Percentiles rank a stretch among this genome's conserved stretches.
phyloP scores from a whole-genome alignment of 2,329 filamentous ascomycete genomes.

The Xylaria sp. region DNA sequence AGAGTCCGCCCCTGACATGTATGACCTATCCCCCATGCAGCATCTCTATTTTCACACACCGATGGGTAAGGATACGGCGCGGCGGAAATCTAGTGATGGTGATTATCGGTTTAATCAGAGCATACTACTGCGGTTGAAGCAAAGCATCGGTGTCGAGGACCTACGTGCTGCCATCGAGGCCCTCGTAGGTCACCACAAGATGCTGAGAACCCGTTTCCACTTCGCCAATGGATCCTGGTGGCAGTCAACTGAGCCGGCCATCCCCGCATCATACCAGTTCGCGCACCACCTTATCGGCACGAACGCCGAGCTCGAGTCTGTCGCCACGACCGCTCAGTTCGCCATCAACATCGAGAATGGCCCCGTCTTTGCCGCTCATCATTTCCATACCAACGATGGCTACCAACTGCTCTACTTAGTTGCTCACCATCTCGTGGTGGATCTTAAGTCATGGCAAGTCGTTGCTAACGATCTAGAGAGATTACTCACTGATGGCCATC shows the following conservation, averaged over 20 bases:
- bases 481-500: conserved; percentile 56
- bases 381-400: conserved; percentile 58
- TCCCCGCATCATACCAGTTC: conserved; percentile 57
- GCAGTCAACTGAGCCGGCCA: conserved; percentile 56
- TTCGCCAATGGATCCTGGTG: conserved; percentile 56
- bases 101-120: conserved; percentile 63
- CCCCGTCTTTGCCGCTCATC: conserved; percentile 61
- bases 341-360: conserved; percentile 61
- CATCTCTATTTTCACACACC: conserved; percentile 62
- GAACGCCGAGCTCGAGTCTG: conserved; percentile 54
- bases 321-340: conserved; percentile 56
- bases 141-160: conserved; percentile 54
- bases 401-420: conserved; percentile 60
- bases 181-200: conserved; percentile 61
- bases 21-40: conserved; percentile 64
- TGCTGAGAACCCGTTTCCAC: conserved; percentile 61
- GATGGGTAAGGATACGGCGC: conserved; percentile 52
- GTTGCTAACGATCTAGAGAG: conserved; percentile 62
- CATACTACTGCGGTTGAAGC: conserved; percentile 58
- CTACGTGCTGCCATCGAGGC: conserved; percentile 60
- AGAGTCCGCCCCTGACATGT: conserved; percentile 52
- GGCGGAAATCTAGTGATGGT: conserved; percentile 48
- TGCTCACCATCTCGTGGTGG: conserved; percentile 63
- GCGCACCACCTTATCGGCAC: conserved; percentile 54
- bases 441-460: conserved; percentile 62